phyloP scores from a whole-genome alignment of 2,329 filamentous ascomycete genomes.

The Colletotrichum australisinense region DNA sequence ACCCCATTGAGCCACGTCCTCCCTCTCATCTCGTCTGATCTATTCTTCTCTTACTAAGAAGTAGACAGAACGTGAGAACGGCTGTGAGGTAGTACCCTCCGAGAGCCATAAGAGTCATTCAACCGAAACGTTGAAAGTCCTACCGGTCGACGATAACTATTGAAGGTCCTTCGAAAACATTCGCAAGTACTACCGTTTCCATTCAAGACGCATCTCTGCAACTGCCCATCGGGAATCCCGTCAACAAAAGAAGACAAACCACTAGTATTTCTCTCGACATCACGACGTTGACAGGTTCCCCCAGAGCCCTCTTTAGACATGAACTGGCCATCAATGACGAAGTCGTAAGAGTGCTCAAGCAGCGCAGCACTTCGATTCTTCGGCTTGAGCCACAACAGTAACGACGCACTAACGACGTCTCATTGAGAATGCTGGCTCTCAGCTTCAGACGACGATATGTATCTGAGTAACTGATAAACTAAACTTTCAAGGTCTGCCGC shows the following conservation, averaged over 20 bases:
- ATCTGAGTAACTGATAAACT: constrained; percentile 54
- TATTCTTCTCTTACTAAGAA: background rate
- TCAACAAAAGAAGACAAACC: background rate
- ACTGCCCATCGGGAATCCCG: background rate
- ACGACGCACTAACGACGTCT: constrained; percentile 66
- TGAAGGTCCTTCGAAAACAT: background rate
- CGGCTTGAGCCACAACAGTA: constrained; percentile 51
- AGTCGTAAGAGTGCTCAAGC: background rate
- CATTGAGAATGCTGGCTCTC: constrained; percentile 67
- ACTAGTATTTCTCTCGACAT: background rate
- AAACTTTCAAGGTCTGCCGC: constrained; percentile 64
- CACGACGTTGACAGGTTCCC: background rate
- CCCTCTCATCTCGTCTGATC: background rate
- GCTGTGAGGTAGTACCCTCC: background rate
- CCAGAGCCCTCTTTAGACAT: background rate
- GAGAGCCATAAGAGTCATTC: background rate
- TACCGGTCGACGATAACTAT: background rate
- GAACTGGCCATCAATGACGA: background rate
- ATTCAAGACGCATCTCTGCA: background rate
- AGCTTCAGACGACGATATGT: constrained; percentile 43
- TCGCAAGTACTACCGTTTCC: background rate
- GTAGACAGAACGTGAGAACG: background rate
- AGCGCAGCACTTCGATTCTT: background rate
- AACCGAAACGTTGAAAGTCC: background rate
- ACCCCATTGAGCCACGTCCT: background rate